Evolutionary conservation across 148 eudicot species (phyloP).

Genomic region (Polygonum maritimum): DNA sequence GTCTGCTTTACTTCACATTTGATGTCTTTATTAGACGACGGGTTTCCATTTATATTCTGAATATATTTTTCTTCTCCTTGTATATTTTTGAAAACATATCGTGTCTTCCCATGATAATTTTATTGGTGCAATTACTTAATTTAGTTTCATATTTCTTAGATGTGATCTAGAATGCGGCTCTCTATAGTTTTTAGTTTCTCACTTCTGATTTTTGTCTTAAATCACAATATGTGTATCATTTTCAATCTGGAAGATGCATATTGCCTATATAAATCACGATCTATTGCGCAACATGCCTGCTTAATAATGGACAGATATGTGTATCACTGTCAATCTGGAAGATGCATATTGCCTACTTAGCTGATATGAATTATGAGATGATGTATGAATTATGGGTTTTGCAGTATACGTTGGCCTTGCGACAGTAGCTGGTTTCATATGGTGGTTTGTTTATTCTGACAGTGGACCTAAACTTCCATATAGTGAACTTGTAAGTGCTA

Average conservation of each 20-base stretch:
- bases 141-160: not conserved
- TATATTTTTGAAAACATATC: not conserved
- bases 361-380: not conserved
- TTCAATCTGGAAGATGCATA: too few relatives aligned
- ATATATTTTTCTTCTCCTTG: not conserved
- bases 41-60: not conserved
- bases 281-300: not conserved
- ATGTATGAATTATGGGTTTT: conserved; percentile 19
- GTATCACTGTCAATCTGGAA: not conserved
- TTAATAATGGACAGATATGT: not conserved
- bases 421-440: conserved; percentile 93
- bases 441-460: conserved; percentile 94
- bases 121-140: not conserved
- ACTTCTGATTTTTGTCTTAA: not conserved
- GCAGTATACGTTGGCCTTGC: conserved; percentile 99
- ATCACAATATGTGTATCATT: not conserved
- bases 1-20: not conserved
- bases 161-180: not conserved
- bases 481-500: conserved; percentile 65
- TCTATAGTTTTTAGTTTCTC: not conserved
- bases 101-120: not conserved
- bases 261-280: not conserved
- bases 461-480: conserved; percentile 86
- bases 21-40: not conserved
- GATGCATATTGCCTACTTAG: not conserved